Percentiles rank a stretch among this genome's conserved stretches.
Conservation (phyloP, 306 rosid genomes). For the Pachyrhizus erosus region DNA sequence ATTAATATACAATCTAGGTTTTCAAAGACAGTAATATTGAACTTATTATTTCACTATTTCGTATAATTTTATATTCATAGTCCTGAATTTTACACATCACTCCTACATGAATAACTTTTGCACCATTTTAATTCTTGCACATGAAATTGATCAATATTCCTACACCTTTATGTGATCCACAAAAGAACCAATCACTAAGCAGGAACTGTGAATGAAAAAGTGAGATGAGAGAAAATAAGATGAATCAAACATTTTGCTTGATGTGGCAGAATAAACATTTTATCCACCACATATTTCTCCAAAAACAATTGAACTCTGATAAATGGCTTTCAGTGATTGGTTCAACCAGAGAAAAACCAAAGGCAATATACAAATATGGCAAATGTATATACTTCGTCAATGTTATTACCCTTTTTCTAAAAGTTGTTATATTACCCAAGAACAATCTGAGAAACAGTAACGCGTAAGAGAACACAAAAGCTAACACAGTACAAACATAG, state of each 20-base stretch:
- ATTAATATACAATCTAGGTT: background rate
- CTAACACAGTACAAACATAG: background rate
- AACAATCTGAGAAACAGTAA: background rate
- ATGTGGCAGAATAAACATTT: background rate
- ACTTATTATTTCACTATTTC: background rate
- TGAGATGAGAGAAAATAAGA: background rate
- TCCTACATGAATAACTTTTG: background rate
- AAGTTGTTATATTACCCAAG: background rate
- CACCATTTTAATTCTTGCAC: background rate
- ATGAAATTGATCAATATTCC: background rate
- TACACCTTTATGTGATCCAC: constrained; percentile 3
- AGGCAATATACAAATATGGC: background rate
- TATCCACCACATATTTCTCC: background rate
- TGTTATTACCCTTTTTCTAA: background rate
- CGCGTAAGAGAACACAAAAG: background rate
- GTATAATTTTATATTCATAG: background rate
- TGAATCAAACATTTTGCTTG: background rate
- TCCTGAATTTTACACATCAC: background rate
- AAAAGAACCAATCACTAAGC: background rate
- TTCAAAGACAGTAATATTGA: background rate
- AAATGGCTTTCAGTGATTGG: background rate
- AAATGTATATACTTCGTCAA: background rate
- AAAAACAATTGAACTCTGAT: background rate
- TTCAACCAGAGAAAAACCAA: constrained; percentile 19
- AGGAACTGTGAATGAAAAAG: background rate